Evolutionary conservation across 106 monocot species (phyloP), one percentile per base, ranked within the genome.

Genomic region (Ottelia alismoides): DNA sequence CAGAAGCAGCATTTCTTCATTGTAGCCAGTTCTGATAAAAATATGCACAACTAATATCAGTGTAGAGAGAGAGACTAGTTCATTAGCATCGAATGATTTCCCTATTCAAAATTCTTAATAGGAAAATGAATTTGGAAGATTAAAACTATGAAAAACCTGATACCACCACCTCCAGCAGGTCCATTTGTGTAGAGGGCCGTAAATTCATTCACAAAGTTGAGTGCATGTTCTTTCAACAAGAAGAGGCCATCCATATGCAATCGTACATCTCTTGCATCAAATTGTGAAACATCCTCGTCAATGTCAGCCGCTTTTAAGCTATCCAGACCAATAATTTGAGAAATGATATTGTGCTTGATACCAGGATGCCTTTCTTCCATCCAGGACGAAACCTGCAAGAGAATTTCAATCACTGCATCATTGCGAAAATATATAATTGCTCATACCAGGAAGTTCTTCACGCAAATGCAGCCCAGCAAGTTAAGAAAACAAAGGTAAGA

Each of bases 151-250:
- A 43, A 43, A 2, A 47, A 94, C 90, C 74, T 67, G 57, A 98
- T 82, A 59, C 98, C 98, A 47, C 96, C 96, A 69, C 96, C 96
- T 56, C 77, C 90, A 58, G 98, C 98, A 24, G 98, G 98, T 40
- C 98, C 98, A 80, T 98, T 98, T 30, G 98, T 98, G 72, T 98
- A 98, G 12, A 98, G 72, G 43, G 85, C 89, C 31, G 29, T 85
- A 55, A 98, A 98, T 62, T 98, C 98, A 30, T 75, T 48, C 59
- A 55, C 49, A 68, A 98, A 98, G 49, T 59, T 58, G 58, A 63
- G 54, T 45, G 89, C 79, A 57, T 98, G 98, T 27, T 90, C 76
- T 51, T 90, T 72, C 22, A 66, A 25, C 63, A 68, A 51, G 49
- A 98, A 90, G 25, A 82, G 58, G 22, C 98, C 98, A 75, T 98